phyloP scores from a whole-genome alignment of 352 stramenopile genomes.

The Pythium sp. region DNA sequence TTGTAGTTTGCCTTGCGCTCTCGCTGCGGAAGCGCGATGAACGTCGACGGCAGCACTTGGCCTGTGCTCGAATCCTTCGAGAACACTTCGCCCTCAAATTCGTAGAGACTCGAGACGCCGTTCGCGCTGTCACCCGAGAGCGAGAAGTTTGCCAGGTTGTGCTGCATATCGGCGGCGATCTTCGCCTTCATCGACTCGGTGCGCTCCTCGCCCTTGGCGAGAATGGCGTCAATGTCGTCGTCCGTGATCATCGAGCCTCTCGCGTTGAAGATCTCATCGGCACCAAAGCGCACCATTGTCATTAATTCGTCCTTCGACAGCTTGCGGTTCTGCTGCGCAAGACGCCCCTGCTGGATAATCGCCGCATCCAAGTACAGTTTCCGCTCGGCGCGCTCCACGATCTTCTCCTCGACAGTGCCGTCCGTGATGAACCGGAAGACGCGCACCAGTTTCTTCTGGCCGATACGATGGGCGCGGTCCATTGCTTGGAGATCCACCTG shows the following conservation, averaged over 20 bases:
- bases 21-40: conserved; percentile 82
- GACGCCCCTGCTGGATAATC: conserved; percentile 98
- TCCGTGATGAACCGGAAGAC: conserved; percentile 99
- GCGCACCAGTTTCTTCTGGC: conserved; percentile 97
- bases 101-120: conserved; percentile 80
- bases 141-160: conserved; percentile 96
- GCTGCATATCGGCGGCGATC: conserved; percentile 90
- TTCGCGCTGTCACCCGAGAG: conserved; percentile 86
- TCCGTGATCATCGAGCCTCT: conserved; percentile 89
- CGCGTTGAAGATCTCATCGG: conserved; percentile 88
- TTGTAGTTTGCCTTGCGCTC: conserved; percentile 94
- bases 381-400: conserved; percentile 96
- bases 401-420: conserved; percentile 98
- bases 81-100: conserved; percentile 89
- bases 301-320: conserved; percentile 97
- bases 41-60: conserved; percentile 85
- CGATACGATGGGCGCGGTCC: conserved; percentile 97
- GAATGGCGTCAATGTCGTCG: conserved; percentile 91
- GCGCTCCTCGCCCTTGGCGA: conserved; percentile 89
- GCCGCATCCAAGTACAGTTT: conserved; percentile 99
- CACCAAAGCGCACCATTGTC: conserved; percentile 93
- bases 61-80: conserved; percentile 84
- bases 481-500: conserved; percentile 98
- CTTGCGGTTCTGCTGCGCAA: conserved; percentile 92
- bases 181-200: conserved; percentile 88